Base-by-base conservation (phyloP, 176 grass and related monocot species). In the Neostapfia colusana region DNA sequence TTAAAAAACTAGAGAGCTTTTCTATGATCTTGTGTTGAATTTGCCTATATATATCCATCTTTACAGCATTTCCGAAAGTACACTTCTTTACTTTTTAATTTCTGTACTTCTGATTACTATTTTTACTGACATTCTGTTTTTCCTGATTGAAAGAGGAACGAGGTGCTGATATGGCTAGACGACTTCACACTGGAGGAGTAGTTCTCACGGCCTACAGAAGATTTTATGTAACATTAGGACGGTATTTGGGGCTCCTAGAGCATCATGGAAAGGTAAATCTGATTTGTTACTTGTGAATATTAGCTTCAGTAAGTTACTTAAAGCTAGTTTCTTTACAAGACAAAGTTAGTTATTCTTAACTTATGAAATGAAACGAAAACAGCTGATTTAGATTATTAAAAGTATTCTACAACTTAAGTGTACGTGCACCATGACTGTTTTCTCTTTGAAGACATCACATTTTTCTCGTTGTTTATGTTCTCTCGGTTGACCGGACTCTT, bases 141-240 rank as follows among this genome's bases (percentile, higher is more conserved):
- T 74, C 15, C 61, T 83, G 55, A 4, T 40, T 46, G 60, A 74
- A 85, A 97, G 88, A 90, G 93, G 70, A 93, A 97, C 37, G 88
- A 97, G 75, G 85, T 97, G 74, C 77, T 97, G 62, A 87, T 97
- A 88, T 55, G 83, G 80, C 48, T 93, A 60, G 81, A 82, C 34
- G 83, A 83, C 17, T 90, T 93, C 55, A 60, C 65, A 43, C 81
- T 89, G 65, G 88, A 93, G 76, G 81, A 73, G 39, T 76, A 78
- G 41, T 60, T 44, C n/a, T 69, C 51, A 55, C 67, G 37, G 16
- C 64, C 8, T 8, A 58, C 42, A 74, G 34, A n/a, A 71, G 14
- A 61, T 7, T 72, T 57, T 80, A 65, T 38, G 72, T 31, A 64
- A 45, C 39, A 75, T 5, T 75, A 71, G 60, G 57, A 39, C 40